Percentiles rank a stretch among this genome's conserved stretches.
Conservation (phyloP, 2,329 filamentous ascomycete species). For the Ceratocystis cubensis region DNA sequence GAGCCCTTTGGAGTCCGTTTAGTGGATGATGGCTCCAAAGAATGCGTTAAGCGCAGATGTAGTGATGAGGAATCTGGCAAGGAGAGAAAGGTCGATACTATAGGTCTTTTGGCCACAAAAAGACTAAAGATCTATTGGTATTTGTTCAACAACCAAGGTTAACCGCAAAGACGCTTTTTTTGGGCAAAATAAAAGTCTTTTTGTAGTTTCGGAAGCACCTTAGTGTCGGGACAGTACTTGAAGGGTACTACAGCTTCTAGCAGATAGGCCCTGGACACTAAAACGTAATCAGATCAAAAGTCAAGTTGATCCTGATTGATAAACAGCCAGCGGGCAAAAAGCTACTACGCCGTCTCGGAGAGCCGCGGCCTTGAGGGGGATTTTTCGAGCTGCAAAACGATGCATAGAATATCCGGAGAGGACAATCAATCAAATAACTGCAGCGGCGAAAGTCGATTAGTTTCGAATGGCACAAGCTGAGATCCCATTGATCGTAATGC, state of each 20-base stretch:
- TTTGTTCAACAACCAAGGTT: background rate
- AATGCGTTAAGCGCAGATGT: slow-evolving; percentile 8
- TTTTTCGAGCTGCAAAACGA: background rate
- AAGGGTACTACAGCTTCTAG: slow-evolving; percentile 8
- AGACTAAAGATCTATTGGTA: background rate
- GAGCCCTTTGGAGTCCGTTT: slow-evolving; percentile 16
- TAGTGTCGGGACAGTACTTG: slow-evolving; percentile 6
- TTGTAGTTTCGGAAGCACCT: background rate
- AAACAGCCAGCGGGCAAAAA: slow-evolving; percentile 9
- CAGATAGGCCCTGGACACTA: background rate
- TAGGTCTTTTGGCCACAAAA: background rate
- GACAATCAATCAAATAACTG: slow-evolving; percentile 21
- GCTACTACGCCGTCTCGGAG: background rate
- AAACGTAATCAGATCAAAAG: slow-evolving; percentile 19
- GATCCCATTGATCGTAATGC: slow-evolving; percentile 19
- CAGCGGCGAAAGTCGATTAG: slow-evolving; percentile 17
- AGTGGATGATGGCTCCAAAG: slow-evolving; percentile 17
- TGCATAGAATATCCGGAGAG: background rate
- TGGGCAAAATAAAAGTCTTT: background rate
- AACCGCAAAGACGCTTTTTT: background rate
- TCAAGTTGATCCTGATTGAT: slow-evolving; percentile 18
- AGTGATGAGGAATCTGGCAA: slow-evolving; percentile 11
- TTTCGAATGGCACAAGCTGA: slow-evolving; percentile 17
- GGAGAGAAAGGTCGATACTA: background rate
- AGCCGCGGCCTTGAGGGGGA: background rate